Evolutionary conservation across 2,329 filamentous ascomycete genomes (phyloP).

Genomic region (Blumeria graminis): DNA sequence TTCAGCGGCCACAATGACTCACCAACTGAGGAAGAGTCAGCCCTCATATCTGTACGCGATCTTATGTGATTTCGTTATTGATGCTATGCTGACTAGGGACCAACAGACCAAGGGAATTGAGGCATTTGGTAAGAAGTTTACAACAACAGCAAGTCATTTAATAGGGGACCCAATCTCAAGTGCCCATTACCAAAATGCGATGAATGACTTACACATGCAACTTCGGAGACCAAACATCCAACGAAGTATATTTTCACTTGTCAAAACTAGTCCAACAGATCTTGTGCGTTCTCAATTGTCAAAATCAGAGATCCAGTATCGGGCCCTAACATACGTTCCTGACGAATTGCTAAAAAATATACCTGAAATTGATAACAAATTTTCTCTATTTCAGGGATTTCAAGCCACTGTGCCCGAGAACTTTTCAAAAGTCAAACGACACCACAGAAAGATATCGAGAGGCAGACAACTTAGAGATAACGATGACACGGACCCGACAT

Average conservation of each 20-base stretch:
- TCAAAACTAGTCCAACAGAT: conserved; percentile 78
- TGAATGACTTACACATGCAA: conserved; percentile 76
- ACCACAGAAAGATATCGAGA: conserved; percentile 44
- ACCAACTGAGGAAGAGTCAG: conserved; percentile 12
- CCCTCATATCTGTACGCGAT: conserved; percentile 15
- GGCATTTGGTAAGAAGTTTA: conserved; percentile 83
- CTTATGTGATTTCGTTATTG: not conserved
- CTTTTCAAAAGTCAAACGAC: conserved; percentile 45
- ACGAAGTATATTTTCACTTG: conserved; percentile 73
- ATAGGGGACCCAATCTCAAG: conserved; percentile 40
- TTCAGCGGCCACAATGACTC: conserved; percentile 15
- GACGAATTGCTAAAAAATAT: conserved; percentile 81
- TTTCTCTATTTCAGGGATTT: conserved; percentile 92
- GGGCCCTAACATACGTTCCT: conserved; percentile 65
- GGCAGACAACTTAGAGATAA: conserved; percentile 55
- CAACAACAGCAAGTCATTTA: conserved; percentile 74
- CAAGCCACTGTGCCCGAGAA: conserved; percentile 61
- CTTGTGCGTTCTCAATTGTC: conserved; percentile 81
- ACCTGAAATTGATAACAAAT: conserved; percentile 62
- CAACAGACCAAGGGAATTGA: conserved; percentile 63
- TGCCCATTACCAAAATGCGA: conserved; percentile 60
- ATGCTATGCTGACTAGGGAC: conserved; percentile 2
- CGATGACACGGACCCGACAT: conserved; percentile 21
- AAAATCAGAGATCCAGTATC: conserved; percentile 76
- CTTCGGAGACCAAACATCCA: conserved; percentile 65